Evolutionary conservation across 2,329 filamentous ascomycete species (phyloP).

Genomic region (Colletotrichum noveboracense): DNA sequence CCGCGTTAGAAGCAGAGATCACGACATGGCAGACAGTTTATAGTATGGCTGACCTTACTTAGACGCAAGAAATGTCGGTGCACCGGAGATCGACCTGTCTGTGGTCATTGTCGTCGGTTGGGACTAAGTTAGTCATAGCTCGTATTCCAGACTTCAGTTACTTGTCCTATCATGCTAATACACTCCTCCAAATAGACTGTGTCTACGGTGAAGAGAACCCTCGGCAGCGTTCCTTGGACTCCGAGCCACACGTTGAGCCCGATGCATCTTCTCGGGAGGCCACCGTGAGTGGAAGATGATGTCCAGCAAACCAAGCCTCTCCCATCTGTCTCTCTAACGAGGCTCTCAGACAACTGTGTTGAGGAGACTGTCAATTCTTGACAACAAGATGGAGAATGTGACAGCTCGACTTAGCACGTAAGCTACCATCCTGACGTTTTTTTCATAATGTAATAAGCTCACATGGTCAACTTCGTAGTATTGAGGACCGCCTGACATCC

Average conservation of each 20-base stretch:
- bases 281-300: not conserved
- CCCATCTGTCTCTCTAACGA: not conserved
- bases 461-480: not conserved
- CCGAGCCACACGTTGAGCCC: not conserved
- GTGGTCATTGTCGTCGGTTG: not conserved
- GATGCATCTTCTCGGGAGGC: not conserved
- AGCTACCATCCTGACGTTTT: not conserved
- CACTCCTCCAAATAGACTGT: not conserved
- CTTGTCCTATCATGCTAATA: not conserved
- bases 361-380: not conserved
- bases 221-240: not conserved
- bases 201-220: not conserved
- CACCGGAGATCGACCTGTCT: not conserved
- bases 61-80: not conserved
- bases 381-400: not conserved
- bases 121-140: not conserved
- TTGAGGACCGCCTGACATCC: not conserved
- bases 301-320: not conserved
- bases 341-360: not conserved
- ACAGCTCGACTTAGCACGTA: not conserved
- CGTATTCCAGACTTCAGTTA: not conserved
- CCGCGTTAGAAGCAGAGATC: not conserved
- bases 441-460: fast-evolving
- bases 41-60: not conserved
- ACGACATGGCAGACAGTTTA: not conserved